Base-by-base conservation (phyloP, 2,329 filamentous ascomycete genomes). In the Trichothecium sympodiale region DNA sequence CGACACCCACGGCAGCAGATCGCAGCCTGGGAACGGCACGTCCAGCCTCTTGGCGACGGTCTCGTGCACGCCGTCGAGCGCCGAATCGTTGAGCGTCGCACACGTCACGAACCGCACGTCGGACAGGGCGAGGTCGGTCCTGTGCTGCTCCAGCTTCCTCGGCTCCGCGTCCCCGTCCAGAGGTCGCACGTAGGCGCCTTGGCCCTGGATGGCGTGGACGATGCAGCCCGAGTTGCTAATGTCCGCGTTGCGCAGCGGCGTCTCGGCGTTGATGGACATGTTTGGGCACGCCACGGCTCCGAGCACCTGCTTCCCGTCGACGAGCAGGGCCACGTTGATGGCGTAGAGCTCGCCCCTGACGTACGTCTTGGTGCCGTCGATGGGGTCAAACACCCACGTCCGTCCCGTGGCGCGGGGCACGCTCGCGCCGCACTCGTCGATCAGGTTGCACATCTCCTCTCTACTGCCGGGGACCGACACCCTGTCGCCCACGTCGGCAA, bases 321-420 rank as follows among this genome's bases (percentile, higher is more conserved):
- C 55, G 3, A 77, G 49, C 3, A 77, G 58, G 3, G 61, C 69
- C 14, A 73, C 58, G 39, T 76, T 76, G 51, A 75, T 68, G 38
- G 69, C 72, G 43, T 75, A 77, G 32, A 72, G 62, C 44, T 72
- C 56, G 5, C 67, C 64, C 9, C 57, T 53, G 8, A 77, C 56
- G 36, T 71, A 77, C 1, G 69, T 73, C 53, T 69, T 66, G 3
- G 72, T 77, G 7, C 72, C 72, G 42, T 77, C 72, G 20, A 77
- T 75, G 1, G 72, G 72, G 45, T 77, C 72, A 44, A 77, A 74
- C 0, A 77, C 61, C 71, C 72, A 77, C 8, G 65, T 62, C 12
- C 70, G 51, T 7, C 62, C 64, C 2, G 48, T 44, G 8, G 42
- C 48, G 2, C 48, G 54, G 4, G 60, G 64, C 13, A 49, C 50